Evolutionary conservation across 208 protist genomes (phyloP).

Genomic region (Trypanosomatidae sp.): DNA sequence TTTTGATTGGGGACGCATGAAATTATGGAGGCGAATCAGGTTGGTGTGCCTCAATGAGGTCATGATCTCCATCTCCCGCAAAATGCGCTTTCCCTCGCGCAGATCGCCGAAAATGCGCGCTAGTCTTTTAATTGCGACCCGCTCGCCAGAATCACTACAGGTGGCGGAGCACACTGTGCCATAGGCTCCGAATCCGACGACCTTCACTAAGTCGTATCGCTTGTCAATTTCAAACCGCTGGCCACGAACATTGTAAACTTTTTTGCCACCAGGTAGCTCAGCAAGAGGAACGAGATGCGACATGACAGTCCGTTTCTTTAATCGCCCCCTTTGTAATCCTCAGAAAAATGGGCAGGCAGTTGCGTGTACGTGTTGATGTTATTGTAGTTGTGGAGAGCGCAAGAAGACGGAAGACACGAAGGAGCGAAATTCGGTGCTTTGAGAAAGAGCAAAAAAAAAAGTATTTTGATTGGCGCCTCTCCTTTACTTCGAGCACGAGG

Average conservation of each 20-base stretch:
- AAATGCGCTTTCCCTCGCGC: conserved; percentile 95
- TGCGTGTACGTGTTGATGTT: too few species aligned
- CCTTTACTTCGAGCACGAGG: too few species aligned
- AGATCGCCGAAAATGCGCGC: conserved; percentile 94
- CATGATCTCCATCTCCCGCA: conserved; percentile 97
- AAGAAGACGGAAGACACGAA: too few species aligned
- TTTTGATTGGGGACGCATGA: conserved; percentile 63
- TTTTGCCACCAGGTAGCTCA: conserved; percentile 57
- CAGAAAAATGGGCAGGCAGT: too few species aligned
- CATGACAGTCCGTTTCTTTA: too few species aligned
- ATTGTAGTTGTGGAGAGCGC: too few species aligned
- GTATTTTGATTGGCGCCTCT: too few species aligned
- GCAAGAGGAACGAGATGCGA: conserved; percentile 50
- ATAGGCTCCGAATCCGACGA: conserved; percentile 85
- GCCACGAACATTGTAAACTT: conserved; percentile 80
- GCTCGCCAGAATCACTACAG: conserved; percentile 29
- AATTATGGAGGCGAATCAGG: conserved; percentile 86
- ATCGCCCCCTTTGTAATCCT: too few species aligned
- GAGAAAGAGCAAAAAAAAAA: too few species aligned
- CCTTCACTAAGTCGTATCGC: conserved; percentile 76
- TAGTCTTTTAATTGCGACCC: conserved; percentile 98
- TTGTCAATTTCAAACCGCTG: conserved; percentile 85
- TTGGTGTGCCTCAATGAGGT: conserved; percentile 93
- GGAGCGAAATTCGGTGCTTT: too few species aligned
- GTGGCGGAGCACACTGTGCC: conserved; percentile 84